Evolutionary conservation across 495 filamentous ascomycete species (phyloP).

Genomic region (Sordaria brevicollis): DNA sequence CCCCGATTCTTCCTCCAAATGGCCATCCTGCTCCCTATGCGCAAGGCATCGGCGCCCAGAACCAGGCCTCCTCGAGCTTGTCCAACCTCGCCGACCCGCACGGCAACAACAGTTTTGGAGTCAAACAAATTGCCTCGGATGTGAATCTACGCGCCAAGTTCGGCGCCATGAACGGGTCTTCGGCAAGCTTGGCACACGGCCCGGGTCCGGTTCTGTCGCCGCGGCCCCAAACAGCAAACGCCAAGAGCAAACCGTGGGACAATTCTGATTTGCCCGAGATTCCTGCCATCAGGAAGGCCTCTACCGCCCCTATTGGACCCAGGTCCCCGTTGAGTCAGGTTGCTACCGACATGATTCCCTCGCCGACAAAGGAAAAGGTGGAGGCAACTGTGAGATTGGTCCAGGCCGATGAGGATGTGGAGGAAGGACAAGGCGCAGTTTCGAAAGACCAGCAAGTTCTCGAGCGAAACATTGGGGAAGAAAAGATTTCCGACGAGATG

Average conservation of each 20-base stretch:
- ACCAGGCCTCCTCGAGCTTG: slow-evolving; percentile 29
- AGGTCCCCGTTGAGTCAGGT: slow-evolving; percentile 24
- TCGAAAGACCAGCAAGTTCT: background rate
- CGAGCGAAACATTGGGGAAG: background rate
- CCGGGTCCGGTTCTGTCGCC: slow-evolving; percentile 9
- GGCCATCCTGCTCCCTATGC: slow-evolving; percentile 21
- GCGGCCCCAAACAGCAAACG: slow-evolving; percentile 24
- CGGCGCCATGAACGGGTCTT: slow-evolving; percentile 9
- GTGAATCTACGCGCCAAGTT: slow-evolving; percentile 23
- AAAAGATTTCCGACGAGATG: background rate
- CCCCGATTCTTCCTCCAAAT: slow-evolving; percentile 6
- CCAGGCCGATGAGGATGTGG: slow-evolving; percentile 2
- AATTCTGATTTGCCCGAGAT: slow-evolving; percentile 27
- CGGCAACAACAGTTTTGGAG: slow-evolving; percentile 13
- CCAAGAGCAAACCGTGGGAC: slow-evolving; percentile 23
- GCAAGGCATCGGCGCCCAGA: slow-evolving; percentile 15
- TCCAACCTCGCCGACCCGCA: slow-evolving; percentile 18
- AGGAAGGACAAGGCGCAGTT: background rate
- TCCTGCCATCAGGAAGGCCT: slow-evolving; percentile 17
- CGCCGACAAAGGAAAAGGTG: slow-evolving; percentile 21
- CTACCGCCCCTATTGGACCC: slow-evolving; percentile 11
- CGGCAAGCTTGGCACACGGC: slow-evolving; percentile 9
- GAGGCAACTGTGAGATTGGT: background rate
- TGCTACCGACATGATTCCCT: slow-evolving; percentile 18
- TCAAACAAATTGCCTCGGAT: slow-evolving; percentile 28